Evolutionary conservation across 139 green algal species (phyloP).

Genomic region (Trebouxia sp.): DNA sequence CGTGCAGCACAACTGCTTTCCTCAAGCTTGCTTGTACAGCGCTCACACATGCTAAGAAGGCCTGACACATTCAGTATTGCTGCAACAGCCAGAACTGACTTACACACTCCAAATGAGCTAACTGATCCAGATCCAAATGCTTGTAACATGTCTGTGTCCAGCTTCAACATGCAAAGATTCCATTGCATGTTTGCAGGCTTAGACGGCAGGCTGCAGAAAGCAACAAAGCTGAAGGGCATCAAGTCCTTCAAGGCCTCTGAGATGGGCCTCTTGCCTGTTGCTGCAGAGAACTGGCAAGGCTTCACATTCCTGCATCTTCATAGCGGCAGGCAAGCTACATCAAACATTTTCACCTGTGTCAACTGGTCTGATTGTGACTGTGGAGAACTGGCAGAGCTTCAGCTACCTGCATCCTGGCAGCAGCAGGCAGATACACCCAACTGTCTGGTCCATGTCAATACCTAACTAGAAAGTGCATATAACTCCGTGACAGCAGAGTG

Average conservation of each 20-base stretch:
- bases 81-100: no score
- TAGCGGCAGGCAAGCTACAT: background rate
- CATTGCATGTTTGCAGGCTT: conserved; percentile 28
- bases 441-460: no score
- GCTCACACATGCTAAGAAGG: no score
- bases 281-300: conserved; percentile 30
- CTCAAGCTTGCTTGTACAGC: no score
- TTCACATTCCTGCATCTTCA: conserved; percentile 43
- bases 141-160: no score
- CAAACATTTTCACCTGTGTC: background rate
- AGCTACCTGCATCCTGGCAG: background rate
- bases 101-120: no score
- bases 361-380: background rate
- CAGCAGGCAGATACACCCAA: no score
- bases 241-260: conserved; percentile 50
- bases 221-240: conserved; percentile 55
- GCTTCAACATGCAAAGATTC: background rate
- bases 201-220: conserved; percentile 46
- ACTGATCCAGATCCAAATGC: no score
- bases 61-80: no score
- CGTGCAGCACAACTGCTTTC: no score
- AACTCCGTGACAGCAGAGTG: no score
- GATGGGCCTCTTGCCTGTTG: conserved; percentile 44
- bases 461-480: no score
- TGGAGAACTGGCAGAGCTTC: background rate